These are phyloP conservation scores for Panicum miliaceum DNA, from an alignment of 176 grass and related monocot genomes.

Conservation along the genomic window DNA sequence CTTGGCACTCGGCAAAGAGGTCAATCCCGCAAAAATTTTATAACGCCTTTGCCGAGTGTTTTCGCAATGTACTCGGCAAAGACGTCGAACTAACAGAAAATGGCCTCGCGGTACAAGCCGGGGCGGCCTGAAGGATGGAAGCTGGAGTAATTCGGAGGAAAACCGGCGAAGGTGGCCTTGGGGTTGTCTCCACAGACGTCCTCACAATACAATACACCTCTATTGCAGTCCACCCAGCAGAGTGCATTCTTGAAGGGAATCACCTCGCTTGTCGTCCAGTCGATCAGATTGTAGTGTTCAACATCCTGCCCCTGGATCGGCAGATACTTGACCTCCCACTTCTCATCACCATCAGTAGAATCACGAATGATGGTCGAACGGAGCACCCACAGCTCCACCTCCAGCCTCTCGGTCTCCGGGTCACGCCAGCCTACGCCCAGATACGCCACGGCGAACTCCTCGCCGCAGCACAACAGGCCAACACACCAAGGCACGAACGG, in stretches of 20 bases:
- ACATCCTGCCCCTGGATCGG: neutral
- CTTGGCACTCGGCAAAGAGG: too few species aligned
- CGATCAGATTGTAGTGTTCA: neutral
- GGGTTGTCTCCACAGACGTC: neutral
- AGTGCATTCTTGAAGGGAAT: neutral
- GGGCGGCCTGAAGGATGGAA: accelerated
- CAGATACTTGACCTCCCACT: neutral
- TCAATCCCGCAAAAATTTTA: too few species aligned
- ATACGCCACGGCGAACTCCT: neutral
- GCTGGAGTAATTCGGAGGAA: neutral
- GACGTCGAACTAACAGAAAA: too few species aligned
- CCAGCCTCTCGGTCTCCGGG: too few species aligned
- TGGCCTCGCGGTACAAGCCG: neutral
- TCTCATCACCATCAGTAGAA: neutral
- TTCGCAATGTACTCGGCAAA: too few species aligned
- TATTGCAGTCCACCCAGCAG: neutral
- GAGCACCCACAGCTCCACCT: neutral
- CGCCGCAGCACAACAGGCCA: neutral
- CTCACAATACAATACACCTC: neutral
- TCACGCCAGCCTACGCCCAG: neutral
- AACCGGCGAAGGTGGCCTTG: neutral
- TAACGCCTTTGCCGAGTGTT: too few species aligned
- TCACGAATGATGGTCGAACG: neutral
- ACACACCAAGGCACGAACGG: neutral
- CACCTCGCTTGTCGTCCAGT: neutral